Percentiles rank a stretch among this genome's conserved stretches.
phyloP scores from a whole-genome alignment of 805 yeast species.

The Saccharomycopsis fermentans region DNA sequence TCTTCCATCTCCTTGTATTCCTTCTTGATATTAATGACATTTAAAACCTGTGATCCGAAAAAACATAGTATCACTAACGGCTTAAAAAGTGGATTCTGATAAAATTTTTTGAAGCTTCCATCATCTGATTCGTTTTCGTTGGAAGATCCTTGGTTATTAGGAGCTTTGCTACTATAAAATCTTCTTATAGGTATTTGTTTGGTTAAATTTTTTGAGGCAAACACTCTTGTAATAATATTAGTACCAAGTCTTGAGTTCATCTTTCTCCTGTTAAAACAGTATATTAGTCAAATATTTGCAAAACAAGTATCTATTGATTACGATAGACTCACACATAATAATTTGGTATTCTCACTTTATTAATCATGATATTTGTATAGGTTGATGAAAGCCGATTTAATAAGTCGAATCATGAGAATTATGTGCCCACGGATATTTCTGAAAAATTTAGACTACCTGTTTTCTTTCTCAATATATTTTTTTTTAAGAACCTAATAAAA shows the following conservation, averaged over 20 bases:
- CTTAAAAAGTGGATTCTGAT: slow-evolving; percentile 24
- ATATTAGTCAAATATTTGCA: too few species aligned
- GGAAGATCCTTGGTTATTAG: neutral
- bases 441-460: too few species aligned
- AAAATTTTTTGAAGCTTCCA: neutral
- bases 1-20: slow-evolving; percentile 31
- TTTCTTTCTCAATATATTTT: too few species aligned
- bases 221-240: neutral
- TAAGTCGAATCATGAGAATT: too few species aligned
- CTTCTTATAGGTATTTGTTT: neutral
- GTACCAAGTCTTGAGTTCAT: neutral
- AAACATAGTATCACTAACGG: slow-evolving; percentile 34
- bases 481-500: too few species aligned
- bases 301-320: too few species aligned
- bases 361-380: too few species aligned
- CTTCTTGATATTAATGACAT: slow-evolving; percentile 34
- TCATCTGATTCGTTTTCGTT: neutral
- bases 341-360: too few species aligned
- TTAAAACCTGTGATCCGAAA: slow-evolving; percentile 38
- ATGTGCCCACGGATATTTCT: too few species aligned
- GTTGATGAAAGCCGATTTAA: too few species aligned
- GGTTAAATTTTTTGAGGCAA: neutral
- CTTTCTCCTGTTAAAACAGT: too few species aligned
- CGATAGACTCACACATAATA: too few species aligned
- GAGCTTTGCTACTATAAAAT: neutral